Conservation (phyloP, 768 basidiomycete species). For the Pleurotus ostreatus region DNA sequence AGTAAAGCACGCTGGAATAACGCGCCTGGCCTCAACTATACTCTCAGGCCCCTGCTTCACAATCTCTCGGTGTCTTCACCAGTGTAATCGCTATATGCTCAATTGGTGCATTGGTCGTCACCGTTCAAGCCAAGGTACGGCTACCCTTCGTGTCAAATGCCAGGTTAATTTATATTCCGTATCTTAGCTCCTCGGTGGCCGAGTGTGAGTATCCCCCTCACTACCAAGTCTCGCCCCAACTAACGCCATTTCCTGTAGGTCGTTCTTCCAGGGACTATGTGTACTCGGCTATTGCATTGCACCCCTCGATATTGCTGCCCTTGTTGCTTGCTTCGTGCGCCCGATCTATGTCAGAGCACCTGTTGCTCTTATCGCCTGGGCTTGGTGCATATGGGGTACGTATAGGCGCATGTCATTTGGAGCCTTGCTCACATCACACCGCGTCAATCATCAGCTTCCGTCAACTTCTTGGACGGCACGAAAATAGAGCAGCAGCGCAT, state of each 20-base stretch:
- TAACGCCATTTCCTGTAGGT: slow-evolving; percentile 37
- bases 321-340: slow-evolving; percentile 82
- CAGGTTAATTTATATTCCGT: neutral
- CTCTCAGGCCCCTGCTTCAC: slow-evolving; percentile 71
- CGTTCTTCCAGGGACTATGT: slow-evolving; percentile 95
- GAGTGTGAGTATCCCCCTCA: slow-evolving; percentile 54
- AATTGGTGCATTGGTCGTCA: slow-evolving; percentile 85
- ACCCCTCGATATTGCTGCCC: slow-evolving; percentile 85
- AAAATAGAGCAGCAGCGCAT: slow-evolving; percentile 89
- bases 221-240: neutral
- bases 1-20: too few relatives aligned
- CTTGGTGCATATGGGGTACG: slow-evolving; percentile 96
- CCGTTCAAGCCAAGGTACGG: slow-evolving; percentile 89
- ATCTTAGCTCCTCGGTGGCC: slow-evolving; percentile 67
- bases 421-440: too few relatives aligned
- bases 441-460: slow-evolving; percentile 55
- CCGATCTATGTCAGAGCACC: slow-evolving; percentile 86
- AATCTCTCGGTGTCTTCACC: slow-evolving; percentile 88
- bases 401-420: neutral
- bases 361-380: slow-evolving; percentile 83
- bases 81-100: slow-evolving; percentile 93
- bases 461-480: slow-evolving; percentile 94
- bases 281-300: slow-evolving; percentile 95
- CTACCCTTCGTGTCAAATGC: neutral
- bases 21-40: neutral